Conservation (phyloP, 2,329 filamentous ascomycete species). For the Ophiognomonia clavigignenti-juglandacearum region DNA sequence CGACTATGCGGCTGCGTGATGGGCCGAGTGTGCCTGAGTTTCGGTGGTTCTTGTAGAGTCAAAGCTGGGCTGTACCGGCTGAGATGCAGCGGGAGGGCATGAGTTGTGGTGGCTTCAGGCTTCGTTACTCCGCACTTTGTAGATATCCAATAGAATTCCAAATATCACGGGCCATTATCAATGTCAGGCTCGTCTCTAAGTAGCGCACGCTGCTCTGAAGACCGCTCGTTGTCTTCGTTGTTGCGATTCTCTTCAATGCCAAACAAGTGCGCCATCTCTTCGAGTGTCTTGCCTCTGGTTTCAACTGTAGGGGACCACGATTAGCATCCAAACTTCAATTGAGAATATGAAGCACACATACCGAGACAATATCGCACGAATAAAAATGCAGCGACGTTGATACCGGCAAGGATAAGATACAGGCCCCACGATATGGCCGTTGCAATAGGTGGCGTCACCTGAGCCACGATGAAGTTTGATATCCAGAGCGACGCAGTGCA, state of each 20-base stretch:
- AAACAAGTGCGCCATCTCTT: slow-evolving; percentile 25
- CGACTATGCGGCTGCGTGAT: slow-evolving; percentile 50
- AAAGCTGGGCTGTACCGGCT: background rate
- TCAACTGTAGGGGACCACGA: slow-evolving; percentile 13
- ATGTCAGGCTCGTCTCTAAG: background rate
- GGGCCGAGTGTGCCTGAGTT: slow-evolving; percentile 50
- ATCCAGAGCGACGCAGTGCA: slow-evolving; percentile 27
- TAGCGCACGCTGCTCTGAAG: slow-evolving; percentile 11
- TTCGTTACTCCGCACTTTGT: background rate
- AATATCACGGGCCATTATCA: background rate
- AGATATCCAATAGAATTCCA: slow-evolving; percentile 2
- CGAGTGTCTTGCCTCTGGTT: slow-evolving; percentile 20
- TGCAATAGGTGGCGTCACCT: slow-evolving; percentile 21
- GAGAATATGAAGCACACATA: background rate
- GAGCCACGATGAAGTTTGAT: slow-evolving; percentile 24
- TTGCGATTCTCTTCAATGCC: slow-evolving; percentile 17
- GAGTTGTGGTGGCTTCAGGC: too few species aligned
- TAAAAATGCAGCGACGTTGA: slow-evolving; percentile 23
- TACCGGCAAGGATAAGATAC: slow-evolving; percentile 22
- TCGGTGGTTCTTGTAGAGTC: slow-evolving; percentile 48
- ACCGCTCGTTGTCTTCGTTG: background rate
- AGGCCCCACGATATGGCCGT: slow-evolving; percentile 23
- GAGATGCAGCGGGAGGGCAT: background rate
- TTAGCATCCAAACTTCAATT: background rate
- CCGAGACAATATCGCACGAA: slow-evolving; percentile 23